These are phyloP conservation scores for Trifolium fragiferum DNA, from an alignment of 306 rosid species.

Conservation along the genomic window DNA sequence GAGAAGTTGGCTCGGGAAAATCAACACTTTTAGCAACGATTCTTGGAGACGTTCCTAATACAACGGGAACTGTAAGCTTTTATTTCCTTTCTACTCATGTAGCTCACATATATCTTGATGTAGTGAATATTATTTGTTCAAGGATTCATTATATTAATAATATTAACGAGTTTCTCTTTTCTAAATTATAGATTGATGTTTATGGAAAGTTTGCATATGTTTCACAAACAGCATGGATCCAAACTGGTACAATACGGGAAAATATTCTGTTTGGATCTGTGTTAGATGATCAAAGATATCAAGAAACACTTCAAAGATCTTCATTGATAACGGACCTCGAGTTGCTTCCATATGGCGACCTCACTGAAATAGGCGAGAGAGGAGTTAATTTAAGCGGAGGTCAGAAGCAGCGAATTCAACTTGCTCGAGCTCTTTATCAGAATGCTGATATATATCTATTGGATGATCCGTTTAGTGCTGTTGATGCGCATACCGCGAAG, in stretches of 20 bases:
- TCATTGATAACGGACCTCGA: constrained; percentile 62
- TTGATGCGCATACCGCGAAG: constrained; percentile 66
- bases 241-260: constrained; percentile 57
- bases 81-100: not conserved
- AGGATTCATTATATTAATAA: too few relatives aligned
- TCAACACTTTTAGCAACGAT: constrained; percentile 75
- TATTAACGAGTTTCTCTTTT: too few relatives aligned
- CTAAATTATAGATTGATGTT: constrained; percentile 51
- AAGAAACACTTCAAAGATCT: constrained; percentile 52
- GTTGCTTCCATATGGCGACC: constrained; percentile 60
- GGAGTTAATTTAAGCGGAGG: constrained; percentile 81
- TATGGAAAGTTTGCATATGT: constrained; percentile 63
- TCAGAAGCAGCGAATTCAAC: constrained; percentile 90
- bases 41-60: constrained; percentile 70
- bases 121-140: too few relatives aligned
- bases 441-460: constrained; percentile 69
- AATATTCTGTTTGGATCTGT: constrained; percentile 60
- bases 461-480: constrained; percentile 79
- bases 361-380: constrained; percentile 65
- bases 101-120: too few relatives aligned
- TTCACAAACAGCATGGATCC: constrained; percentile 73
- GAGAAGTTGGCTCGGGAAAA: constrained; percentile 91
- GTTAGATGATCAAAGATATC: constrained; percentile 53
- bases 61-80: constrained; percentile 63
- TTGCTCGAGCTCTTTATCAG: constrained; percentile 91